A percentile compares a stretch with the other conserved stretches of the same genome.
Evolutionary conservation across 805 yeast genomes (phyloP).

Genomic region (Cyberlindnera lachancei): DNA sequence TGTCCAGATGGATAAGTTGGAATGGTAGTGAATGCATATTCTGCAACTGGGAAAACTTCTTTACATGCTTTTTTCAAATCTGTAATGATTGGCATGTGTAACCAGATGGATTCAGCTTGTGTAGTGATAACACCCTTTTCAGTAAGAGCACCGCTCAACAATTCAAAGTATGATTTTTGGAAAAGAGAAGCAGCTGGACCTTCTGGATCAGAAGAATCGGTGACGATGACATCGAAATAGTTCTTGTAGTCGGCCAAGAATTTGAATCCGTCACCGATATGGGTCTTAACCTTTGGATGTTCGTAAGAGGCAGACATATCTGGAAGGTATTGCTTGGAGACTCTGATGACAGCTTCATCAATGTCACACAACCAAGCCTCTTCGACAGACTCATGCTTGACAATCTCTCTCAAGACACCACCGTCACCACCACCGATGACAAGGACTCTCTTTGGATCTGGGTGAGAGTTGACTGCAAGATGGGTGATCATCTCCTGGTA

Average conservation of each 20-base stretch:
- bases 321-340: constrained; percentile 82
- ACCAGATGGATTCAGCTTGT: constrained; percentile 94
- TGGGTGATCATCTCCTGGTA: constrained; percentile 99
- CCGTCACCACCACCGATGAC: constrained; percentile 99
- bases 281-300: constrained; percentile 86
- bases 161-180: constrained; percentile 85
- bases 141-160: constrained; percentile 80
- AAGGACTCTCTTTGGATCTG: constrained; percentile 86
- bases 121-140: constrained; percentile 88
- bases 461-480: constrained; percentile 86
- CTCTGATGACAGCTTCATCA: constrained; percentile 86
- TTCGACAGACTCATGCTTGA: constrained; percentile 81
- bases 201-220: constrained; percentile 97
- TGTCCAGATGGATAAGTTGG: constrained; percentile 98
- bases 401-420: constrained; percentile 92
- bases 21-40: constrained; percentile 84
- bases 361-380: constrained; percentile 91
- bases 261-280: constrained; percentile 97
- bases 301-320: constrained; percentile 75
- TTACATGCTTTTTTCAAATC: constrained; percentile 76
- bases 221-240: constrained; percentile 89
- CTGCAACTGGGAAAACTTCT: constrained; percentile 84
- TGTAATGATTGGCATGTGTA: constrained; percentile 78
- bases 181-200: constrained; percentile 95
- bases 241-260: constrained; percentile 78